Evolutionary conservation across 139 green algal species (phyloP).

Genomic region (Micromonas pusilla): DNA sequence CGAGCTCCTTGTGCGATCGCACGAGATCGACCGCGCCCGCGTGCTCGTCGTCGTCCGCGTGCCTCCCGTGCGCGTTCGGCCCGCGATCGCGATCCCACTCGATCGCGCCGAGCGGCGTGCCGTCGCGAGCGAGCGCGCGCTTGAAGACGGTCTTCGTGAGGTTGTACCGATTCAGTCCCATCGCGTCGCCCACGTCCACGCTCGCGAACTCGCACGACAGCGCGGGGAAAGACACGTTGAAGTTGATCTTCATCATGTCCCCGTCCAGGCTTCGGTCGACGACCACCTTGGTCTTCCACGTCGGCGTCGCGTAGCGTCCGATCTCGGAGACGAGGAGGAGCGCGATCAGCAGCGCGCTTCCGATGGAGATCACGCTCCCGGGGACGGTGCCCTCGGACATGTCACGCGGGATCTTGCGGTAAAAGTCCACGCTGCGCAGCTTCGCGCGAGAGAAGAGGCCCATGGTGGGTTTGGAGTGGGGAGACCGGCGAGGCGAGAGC

Average conservation of each 20-base stretch:
- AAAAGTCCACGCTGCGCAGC: constrained; percentile 49
- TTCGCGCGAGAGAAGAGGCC: background rate
- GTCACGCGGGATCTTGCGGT: constrained; percentile 63
- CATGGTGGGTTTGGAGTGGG: background rate
- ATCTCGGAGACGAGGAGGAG: constrained; percentile 78
- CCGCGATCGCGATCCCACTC: background rate
- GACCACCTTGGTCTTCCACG: constrained; percentile 65
- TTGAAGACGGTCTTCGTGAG: constrained; percentile 83
- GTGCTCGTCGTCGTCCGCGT: constrained; percentile 46
- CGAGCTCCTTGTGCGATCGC: constrained; percentile 76
- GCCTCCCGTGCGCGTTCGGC: constrained; percentile 13
- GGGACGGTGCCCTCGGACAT: constrained; percentile 87
- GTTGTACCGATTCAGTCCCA: constrained; percentile 76
- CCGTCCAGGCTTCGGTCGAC: constrained; percentile 81
- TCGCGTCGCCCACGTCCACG: constrained; percentile 84
- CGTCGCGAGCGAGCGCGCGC: constrained; percentile 25
- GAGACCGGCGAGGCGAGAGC: too few relatives aligned
- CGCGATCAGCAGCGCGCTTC: constrained; percentile 71
- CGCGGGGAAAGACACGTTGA: constrained; percentile 87
- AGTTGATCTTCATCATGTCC: constrained; percentile 91
- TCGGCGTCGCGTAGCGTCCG: constrained; percentile 55
- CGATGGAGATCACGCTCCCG: constrained; percentile 78
- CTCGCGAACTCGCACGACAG: constrained; percentile 95
- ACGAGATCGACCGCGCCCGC: constrained; percentile 34
- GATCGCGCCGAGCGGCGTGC: background rate